Conservation (phyloP, 2,329 filamentous ascomycete genomes). For the Arthrobotrys pseudoclavata region DNA sequence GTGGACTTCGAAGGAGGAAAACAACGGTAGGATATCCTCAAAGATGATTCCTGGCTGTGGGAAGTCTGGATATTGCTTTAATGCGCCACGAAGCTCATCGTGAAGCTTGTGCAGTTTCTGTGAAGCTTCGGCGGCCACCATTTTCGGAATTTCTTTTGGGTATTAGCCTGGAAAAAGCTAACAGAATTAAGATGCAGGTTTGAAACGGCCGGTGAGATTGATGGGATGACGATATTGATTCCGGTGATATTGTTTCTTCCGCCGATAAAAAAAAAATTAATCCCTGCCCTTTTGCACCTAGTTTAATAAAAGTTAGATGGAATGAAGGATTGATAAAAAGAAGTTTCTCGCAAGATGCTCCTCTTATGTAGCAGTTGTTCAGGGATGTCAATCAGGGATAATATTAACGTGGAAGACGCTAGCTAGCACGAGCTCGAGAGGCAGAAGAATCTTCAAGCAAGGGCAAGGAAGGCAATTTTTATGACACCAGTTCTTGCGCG, state of each 20-base stretch:
- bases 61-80: slow-evolving; percentile 92
- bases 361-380: slow-evolving; percentile 24
- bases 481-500: slow-evolving; percentile 43
- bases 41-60: slow-evolving; percentile 93
- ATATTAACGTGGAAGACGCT: slow-evolving; percentile 14
- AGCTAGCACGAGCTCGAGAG: slow-evolving; percentile 14
- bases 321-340: neutral
- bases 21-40: slow-evolving; percentile 97
- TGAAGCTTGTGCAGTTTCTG: slow-evolving; percentile 46
- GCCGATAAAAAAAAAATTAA: neutral
- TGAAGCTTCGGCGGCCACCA: slow-evolving; percentile 40
- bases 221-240: slow-evolving; percentile 6
- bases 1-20: slow-evolving; percentile 82
- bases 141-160: slow-evolving; percentile 30
- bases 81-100: slow-evolving; percentile 73
- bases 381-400: slow-evolving; percentile 47
- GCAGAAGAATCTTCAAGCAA: slow-evolving; percentile 30
- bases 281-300: neutral
- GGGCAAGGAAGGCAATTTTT: slow-evolving; percentile 6
- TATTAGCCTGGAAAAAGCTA: slow-evolving; percentile 17
- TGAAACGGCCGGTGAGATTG: too few species aligned
- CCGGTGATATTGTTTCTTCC: neutral
- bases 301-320: neutral
- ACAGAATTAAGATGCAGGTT: slow-evolving; percentile 26
- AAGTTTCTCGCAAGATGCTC: neutral